Conservation (phyloP, 2,329 filamentous ascomycete genomes). For the Scytalidium lignicola region DNA sequence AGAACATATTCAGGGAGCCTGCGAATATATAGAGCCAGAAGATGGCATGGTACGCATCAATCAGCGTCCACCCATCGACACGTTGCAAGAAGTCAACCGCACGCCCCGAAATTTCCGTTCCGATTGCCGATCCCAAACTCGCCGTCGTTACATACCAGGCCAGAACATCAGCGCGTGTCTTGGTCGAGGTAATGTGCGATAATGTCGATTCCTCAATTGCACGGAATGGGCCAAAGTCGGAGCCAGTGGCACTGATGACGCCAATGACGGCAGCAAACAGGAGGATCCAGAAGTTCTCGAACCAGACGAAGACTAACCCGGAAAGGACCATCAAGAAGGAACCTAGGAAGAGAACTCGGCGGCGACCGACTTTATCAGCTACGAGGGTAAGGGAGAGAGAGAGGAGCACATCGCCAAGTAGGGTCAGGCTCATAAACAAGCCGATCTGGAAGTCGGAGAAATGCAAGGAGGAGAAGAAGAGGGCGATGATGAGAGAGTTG, state of each 20-base stretch:
- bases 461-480: constrained; percentile 46
- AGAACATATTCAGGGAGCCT: constrained; percentile 50
- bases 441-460: constrained; percentile 49
- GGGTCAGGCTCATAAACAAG: constrained; percentile 59
- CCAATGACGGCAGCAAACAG: constrained; percentile 52
- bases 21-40: constrained; percentile 52
- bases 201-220: constrained; percentile 56
- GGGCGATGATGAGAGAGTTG: constrained; percentile 50
- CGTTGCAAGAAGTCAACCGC: constrained; percentile 44
- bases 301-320: constrained; percentile 48
- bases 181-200: constrained; percentile 44
- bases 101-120: constrained; percentile 54
- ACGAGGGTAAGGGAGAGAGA: constrained; percentile 53
- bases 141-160: constrained; percentile 57
- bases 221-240: constrained; percentile 57
- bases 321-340: constrained; percentile 50
- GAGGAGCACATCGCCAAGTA: constrained; percentile 53
- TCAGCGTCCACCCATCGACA: constrained; percentile 35
- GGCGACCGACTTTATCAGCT: constrained; percentile 52
- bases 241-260: constrained; percentile 56
- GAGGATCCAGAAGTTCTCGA: constrained; percentile 51
- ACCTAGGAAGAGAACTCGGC: constrained; percentile 44
- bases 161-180: constrained; percentile 46
- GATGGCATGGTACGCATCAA: constrained; percentile 47
- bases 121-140: constrained; percentile 53